These are phyloP conservation scores for Mikania micrantha DNA, from an alignment of 129 eudicot genomes.

Conservation along the genomic window DNA sequence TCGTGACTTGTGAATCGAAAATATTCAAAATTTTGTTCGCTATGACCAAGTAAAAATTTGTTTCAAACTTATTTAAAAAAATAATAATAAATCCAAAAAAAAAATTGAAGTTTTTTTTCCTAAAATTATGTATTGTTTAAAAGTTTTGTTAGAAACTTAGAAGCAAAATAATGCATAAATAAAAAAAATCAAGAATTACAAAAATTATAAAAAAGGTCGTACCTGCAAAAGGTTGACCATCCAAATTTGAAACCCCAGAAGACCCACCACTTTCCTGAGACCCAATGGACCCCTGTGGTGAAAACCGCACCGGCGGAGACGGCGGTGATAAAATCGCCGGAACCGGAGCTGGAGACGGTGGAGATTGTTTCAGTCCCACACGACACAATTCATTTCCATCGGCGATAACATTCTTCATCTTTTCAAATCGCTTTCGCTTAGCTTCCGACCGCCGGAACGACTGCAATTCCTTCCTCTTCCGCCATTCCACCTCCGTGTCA, in stretches of 20 bases:
- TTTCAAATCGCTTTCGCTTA: conserved; percentile 48
- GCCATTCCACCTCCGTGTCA: conserved; percentile 47
- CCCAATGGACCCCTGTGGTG: conserved; percentile 32
- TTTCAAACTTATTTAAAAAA: too few species aligned
- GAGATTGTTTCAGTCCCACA: conserved; percentile 7
- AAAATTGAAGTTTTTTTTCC: too few species aligned
- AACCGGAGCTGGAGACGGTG: not conserved
- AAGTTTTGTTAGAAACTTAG: too few species aligned
- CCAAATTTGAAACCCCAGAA: conserved; percentile 39
- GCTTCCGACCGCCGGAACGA: conserved; percentile 43
- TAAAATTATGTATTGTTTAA: too few species aligned
- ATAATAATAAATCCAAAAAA: too few species aligned
- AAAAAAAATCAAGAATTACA: not conserved
- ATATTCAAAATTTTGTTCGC: too few species aligned
- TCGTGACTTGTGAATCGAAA: too few species aligned
- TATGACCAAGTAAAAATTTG: too few species aligned
- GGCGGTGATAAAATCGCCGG: not conserved
- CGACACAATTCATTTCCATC: not conserved
- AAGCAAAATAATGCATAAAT: not conserved
- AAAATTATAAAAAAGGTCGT: not conserved
- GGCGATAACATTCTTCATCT: conserved; percentile 29
- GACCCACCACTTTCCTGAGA: conserved; percentile 45
- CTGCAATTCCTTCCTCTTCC: conserved; percentile 55
- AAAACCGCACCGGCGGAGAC: not conserved
- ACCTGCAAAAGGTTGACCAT: conserved; percentile 34